Evolutionary conservation across 2,329 filamentous ascomycete species (phyloP).

Genomic region (Chaetomium globosum): DNA sequence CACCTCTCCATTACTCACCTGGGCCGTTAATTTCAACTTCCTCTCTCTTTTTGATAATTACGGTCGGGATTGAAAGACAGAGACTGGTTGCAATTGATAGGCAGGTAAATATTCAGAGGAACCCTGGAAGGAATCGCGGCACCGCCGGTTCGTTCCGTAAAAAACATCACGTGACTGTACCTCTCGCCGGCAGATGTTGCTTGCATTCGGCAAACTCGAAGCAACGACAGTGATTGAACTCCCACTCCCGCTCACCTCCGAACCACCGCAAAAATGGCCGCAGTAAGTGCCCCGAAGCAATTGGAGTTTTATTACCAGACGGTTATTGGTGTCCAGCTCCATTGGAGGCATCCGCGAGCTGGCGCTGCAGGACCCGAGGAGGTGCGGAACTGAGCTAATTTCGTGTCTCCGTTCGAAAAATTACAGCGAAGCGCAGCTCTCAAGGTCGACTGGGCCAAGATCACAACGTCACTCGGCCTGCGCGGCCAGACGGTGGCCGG

Average conservation of each 20-base stretch:
- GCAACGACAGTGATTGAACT: constrained; percentile 53
- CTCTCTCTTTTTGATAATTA: neutral
- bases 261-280: constrained; percentile 65
- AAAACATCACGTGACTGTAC: constrained; percentile 34
- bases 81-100: neutral
- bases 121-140: neutral
- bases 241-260: constrained; percentile 52
- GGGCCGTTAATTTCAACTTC: neutral
- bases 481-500: constrained; percentile 90
- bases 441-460: constrained; percentile 99
- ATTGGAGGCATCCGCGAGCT: constrained; percentile 6
- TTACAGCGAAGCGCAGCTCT: constrained; percentile 91
- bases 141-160: constrained; percentile 28
- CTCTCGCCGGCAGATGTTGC: constrained; percentile 30
- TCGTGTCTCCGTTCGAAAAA: constrained; percentile 39
- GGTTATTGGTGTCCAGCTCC: neutral
- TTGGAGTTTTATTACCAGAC: constrained; percentile 14
- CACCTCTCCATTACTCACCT: neutral
- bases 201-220: constrained; percentile 44
- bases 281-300: constrained; percentile 57
- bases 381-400: constrained; percentile 56
- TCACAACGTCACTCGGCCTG: constrained; percentile 91
- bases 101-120: neutral
- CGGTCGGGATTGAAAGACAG: neutral
- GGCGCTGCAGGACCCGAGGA: neutral